Percentiles rank a stretch among this genome's conserved stretches.
phyloP scores from a whole-genome alignment of 2,329 filamentous ascomycete genomes.

The Sporothrix luriei region DNA sequence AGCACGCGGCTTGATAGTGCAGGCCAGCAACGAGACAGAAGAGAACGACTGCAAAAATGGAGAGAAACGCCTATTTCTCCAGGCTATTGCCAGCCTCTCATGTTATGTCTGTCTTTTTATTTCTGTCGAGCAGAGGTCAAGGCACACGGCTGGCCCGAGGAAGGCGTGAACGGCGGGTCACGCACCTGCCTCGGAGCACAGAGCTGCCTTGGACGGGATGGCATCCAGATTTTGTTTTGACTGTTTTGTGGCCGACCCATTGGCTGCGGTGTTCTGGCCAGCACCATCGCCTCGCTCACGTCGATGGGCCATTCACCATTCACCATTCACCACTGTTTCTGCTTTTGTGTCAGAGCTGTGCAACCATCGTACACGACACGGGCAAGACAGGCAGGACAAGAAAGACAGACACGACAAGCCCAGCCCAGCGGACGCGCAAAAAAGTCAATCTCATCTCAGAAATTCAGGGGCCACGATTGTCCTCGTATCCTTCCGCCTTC shows the following conservation, averaged over 20 bases:
- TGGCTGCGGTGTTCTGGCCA: neutral
- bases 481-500: neutral
- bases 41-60: neutral
- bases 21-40: neutral
- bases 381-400: neutral
- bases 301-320: neutral
- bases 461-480: neutral
- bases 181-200: neutral
- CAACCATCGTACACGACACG: slow-evolving; percentile 3
- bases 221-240: neutral
- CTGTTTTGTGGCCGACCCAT: neutral
- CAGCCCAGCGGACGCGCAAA: neutral
- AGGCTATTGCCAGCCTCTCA: slow-evolving; percentile 5
- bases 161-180: neutral
- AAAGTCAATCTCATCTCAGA: neutral
- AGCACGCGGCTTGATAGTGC: slow-evolving; percentile 30
- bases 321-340: neutral
- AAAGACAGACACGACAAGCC: neutral
- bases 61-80: neutral
- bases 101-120: neutral
- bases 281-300: neutral
- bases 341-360: slow-evolving; percentile 12
- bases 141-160: slow-evolving; percentile 6
- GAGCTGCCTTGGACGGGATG: slow-evolving; percentile 2
- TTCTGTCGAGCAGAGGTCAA: neutral